Percentiles rank a stretch among this genome's conserved stretches.
phyloP scores from a whole-genome alignment of 768 basidiomycete species.

The Hypholoma fasciculare region DNA sequence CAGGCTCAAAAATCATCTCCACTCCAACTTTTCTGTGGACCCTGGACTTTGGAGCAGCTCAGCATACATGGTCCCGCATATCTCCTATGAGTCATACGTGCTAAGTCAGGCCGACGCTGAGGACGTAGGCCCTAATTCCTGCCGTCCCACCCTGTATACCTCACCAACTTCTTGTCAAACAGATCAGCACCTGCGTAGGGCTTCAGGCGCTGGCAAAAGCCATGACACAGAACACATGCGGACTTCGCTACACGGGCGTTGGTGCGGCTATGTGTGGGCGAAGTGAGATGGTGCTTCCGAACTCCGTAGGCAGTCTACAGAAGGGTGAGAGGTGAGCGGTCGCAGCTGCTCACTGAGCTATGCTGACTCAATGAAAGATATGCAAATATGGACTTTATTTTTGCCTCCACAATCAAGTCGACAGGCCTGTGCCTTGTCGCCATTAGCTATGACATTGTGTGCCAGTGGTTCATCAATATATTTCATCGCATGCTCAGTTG shows the following conservation, averaged over 20 bases:
- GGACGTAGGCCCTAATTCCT: too few relatives aligned
- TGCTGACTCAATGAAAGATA: too few relatives aligned
- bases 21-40: slow-evolving; percentile 9
- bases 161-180: too few relatives aligned
- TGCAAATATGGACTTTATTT: slow-evolving; percentile 17
- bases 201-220: slow-evolving; percentile 14
- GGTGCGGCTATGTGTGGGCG: slow-evolving; percentile 4
- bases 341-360: too few relatives aligned
- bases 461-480: slow-evolving; percentile 28
- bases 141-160: too few relatives aligned
- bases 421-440: neutral
- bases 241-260: slow-evolving; percentile 14
- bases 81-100: slow-evolving; percentile 10
- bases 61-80: slow-evolving; percentile 9
- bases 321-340: slow-evolving; percentile 31
- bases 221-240: slow-evolving; percentile 5
- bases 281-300: slow-evolving; percentile 8
- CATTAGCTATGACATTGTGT: slow-evolving; percentile 29
- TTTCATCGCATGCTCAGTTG: slow-evolving; percentile 8
- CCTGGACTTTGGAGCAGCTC: slow-evolving; percentile 7
- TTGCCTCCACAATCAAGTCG: slow-evolving; percentile 4
- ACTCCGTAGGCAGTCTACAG: slow-evolving; percentile 25
- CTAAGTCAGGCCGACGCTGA: slow-evolving; percentile 2
- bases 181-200: slow-evolving; percentile 16
- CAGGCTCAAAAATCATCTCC: slow-evolving; percentile 9